Conservation (phyloP, 2,329 filamentous ascomycete genomes). For the Diplodia sapinea region DNA sequence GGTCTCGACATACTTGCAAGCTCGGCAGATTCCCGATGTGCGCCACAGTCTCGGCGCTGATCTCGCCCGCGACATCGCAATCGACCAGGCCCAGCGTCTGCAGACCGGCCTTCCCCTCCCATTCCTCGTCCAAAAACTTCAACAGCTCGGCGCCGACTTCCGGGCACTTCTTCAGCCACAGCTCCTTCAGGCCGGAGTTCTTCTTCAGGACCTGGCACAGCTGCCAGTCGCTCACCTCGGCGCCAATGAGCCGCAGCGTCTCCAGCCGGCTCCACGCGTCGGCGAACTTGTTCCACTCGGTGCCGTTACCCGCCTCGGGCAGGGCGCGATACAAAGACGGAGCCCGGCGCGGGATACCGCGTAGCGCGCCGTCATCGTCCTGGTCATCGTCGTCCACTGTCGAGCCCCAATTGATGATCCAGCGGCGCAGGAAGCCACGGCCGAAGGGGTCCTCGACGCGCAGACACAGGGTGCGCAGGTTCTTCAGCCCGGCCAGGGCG, state of each 20-base stretch:
- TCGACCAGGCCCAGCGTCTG: conserved; percentile 36
- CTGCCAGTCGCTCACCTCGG: conserved; percentile 35
- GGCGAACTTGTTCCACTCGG: conserved; percentile 31
- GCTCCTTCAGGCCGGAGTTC: conserved; percentile 35
- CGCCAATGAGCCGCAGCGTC: conserved; percentile 37
- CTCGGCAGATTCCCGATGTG: conserved; percentile 34
- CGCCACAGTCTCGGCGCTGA: conserved; percentile 36
- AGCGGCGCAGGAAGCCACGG: conserved; percentile 33
- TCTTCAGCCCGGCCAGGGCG: conserved; percentile 36
- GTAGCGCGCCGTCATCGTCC: neutral
- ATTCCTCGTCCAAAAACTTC: conserved; percentile 36
- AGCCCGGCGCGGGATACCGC: conserved; percentile 24
- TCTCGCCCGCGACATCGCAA: conserved; percentile 36
- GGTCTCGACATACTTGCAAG: conserved; percentile 36
- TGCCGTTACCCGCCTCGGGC: conserved; percentile 26
- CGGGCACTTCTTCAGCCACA: conserved; percentile 38
- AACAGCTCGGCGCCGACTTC: conserved; percentile 36
- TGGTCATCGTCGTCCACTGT: conserved; percentile 12
- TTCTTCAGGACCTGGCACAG: conserved; percentile 35
- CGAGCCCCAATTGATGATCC: conserved; percentile 29
- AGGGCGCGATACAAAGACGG: conserved; percentile 35
- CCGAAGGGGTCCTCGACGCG: conserved; percentile 38
- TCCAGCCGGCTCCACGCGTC: conserved; percentile 33
- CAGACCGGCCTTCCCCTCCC: conserved; percentile 35
- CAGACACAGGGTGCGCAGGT: conserved; percentile 38